A percentile compares a stretch with the other conserved stretches of the same genome.
phyloP scores from a whole-genome alignment of 352 stramenopile genomes.

The Pythium apleroticum region DNA sequence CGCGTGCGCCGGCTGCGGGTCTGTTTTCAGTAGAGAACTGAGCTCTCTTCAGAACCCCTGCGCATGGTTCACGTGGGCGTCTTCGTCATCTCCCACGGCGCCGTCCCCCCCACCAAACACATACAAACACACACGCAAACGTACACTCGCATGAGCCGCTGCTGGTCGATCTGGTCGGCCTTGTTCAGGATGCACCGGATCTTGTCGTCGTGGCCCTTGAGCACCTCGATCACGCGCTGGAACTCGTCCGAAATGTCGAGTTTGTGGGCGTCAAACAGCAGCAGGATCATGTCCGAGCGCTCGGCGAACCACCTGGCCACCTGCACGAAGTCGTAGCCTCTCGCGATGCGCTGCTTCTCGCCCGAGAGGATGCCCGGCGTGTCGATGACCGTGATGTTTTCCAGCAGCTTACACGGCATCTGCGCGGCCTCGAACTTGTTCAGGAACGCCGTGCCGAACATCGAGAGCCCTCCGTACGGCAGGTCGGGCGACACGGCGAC shows the following conservation, averaged over 20 bases:
- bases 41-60: slow-evolving; percentile 42
- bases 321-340: slow-evolving; percentile 96
- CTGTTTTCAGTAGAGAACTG: slow-evolving; percentile 26
- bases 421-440: slow-evolving; percentile 98
- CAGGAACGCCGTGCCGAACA: slow-evolving; percentile 98
- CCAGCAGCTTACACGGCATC: slow-evolving; percentile 91
- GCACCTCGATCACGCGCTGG: slow-evolving; percentile 95
- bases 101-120: neutral
- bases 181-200: slow-evolving; percentile 99
- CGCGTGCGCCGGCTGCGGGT: neutral
- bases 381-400: slow-evolving; percentile 97
- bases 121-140: slow-evolving; percentile 20
- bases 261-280: slow-evolving; percentile 99
- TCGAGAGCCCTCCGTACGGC: slow-evolving; percentile 91
- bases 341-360: slow-evolving; percentile 97
- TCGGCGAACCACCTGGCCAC: slow-evolving; percentile 94
- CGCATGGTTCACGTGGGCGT: slow-evolving; percentile 30
- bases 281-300: slow-evolving; percentile 96
- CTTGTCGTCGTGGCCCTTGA: slow-evolving; percentile 98
- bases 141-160: slow-evolving; percentile 96
- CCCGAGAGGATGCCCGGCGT: slow-evolving; percentile 98
- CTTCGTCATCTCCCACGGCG: slow-evolving; percentile 24
- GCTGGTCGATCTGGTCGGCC: slow-evolving; percentile 97
- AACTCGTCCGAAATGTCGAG: slow-evolving; percentile 99
- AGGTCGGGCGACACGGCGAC: slow-evolving; percentile 94